Evolutionary conservation across 768 basidiomycete genomes (phyloP).

Genomic region (Galerina marginata): DNA sequence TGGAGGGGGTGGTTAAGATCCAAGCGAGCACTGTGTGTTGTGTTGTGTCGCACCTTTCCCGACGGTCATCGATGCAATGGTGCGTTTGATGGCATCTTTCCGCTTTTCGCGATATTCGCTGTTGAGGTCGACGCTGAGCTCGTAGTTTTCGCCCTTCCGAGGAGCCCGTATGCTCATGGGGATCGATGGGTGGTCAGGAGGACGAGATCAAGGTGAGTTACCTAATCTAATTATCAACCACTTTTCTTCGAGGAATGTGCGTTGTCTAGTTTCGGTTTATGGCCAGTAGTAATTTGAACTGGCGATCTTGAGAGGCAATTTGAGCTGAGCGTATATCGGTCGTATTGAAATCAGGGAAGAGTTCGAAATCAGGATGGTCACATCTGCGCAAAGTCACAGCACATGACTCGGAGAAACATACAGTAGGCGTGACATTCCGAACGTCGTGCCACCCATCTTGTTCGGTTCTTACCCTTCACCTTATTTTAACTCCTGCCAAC

Average conservation of each 20-base stretch:
- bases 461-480: neutral
- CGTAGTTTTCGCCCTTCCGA: conserved; percentile 92
- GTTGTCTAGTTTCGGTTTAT: too few relatives aligned
- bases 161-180: conserved; percentile 63
- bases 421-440: too few relatives aligned
- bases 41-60: conserved; percentile 81
- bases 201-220: neutral
- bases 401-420: too few relatives aligned
- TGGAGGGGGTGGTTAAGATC: conserved; percentile 28
- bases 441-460: too few relatives aligned
- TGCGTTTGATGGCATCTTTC: conserved; percentile 97
- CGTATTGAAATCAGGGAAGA: too few relatives aligned
- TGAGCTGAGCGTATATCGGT: too few relatives aligned
- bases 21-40: neutral
- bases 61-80: conserved; percentile 99
- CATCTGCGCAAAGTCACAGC: too few relatives aligned
- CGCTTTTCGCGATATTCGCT: conserved; percentile 94
- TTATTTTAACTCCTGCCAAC: neutral
- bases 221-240: too few relatives aligned
- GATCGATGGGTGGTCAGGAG: conserved; percentile 16
- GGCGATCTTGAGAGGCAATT: too few relatives aligned
- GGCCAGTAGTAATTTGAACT: too few relatives aligned
- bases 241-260: too few relatives aligned
- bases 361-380: too few relatives aligned
- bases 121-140: conserved; percentile 96